phyloP scores from a whole-genome alignment of 108 stramenopile species.

The Skeletonema marinoi region DNA sequence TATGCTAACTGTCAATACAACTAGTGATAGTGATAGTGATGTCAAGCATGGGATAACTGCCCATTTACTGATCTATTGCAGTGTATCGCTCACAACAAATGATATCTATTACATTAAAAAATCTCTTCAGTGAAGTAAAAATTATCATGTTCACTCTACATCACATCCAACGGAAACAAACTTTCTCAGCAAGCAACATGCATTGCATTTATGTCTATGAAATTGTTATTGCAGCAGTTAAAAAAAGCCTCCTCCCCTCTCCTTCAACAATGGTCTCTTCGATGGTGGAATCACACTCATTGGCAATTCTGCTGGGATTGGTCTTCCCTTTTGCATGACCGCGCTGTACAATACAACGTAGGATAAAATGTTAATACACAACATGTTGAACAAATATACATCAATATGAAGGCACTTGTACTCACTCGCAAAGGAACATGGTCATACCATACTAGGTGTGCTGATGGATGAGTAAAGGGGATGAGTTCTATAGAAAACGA shows the following conservation, averaged over 20 bases:
- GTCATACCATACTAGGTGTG: too few relatives aligned
- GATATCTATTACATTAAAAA: too few relatives aligned
- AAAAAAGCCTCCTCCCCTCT: background rate
- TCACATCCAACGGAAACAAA: background rate
- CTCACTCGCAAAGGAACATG: conserved; percentile 84
- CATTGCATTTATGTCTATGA: background rate
- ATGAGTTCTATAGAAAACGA: too few relatives aligned
- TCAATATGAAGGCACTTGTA: background rate
- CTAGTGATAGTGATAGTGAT: too few relatives aligned
- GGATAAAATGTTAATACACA: background rate
- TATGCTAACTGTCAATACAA: too few relatives aligned
- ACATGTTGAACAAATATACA: background rate
- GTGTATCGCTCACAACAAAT: too few relatives aligned
- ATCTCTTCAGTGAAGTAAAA: background rate
- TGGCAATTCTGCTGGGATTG: conserved; percentile 81
- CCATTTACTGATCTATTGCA: too few relatives aligned
- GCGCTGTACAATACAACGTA: conserved; percentile 35
- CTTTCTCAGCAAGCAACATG: background rate
- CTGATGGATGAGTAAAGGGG: too few relatives aligned
- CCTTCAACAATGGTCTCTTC: conserved; percentile 51
- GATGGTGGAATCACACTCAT: conserved; percentile 74
- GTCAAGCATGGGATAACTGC: too few relatives aligned
- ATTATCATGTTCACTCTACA: background rate
- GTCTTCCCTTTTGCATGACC: conserved; percentile 85
- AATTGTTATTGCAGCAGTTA: background rate